Evolutionary conservation across 768 basidiomycete genomes (phyloP).

Genomic region (Termitomyces sp.): DNA sequence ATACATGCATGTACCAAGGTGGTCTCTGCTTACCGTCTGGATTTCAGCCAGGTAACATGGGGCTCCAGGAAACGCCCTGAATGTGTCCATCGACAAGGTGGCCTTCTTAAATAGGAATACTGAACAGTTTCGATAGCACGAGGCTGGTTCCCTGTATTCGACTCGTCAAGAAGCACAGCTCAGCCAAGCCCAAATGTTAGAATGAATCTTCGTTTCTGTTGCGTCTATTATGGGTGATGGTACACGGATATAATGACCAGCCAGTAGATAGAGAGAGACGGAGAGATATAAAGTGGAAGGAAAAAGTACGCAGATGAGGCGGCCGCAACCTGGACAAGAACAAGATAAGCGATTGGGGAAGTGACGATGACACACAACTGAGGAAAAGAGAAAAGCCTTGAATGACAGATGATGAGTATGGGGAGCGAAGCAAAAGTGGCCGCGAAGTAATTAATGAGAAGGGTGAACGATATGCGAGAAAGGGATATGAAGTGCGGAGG

Average conservation of each 20-base stretch:
- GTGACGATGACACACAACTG: constrained; percentile 5
- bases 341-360: constrained; percentile 6
- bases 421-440: background rate
- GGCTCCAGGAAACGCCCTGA: background rate
- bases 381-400: background rate
- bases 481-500: constrained; percentile 1
- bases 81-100: background rate
- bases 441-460: constrained; percentile 5
- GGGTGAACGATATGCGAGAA: constrained; percentile 1
- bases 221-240: constrained; percentile 15
- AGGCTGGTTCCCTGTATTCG: background rate
- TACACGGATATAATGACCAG: constrained; percentile 16
- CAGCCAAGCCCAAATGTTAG: background rate
- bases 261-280: constrained; percentile 15
- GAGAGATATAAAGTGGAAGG: constrained; percentile 2
- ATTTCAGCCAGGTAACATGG: background rate
- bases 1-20: background rate
- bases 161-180: background rate
- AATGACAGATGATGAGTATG: constrained; percentile 6
- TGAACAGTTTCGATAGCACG: background rate
- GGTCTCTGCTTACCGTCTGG: background rate
- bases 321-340: constrained; percentile 5
- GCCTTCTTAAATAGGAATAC: background rate
- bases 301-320: background rate
- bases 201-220: constrained; percentile 10